phyloP scores from a whole-genome alignment of 2,329 filamentous ascomycete genomes.

The Beauveria varroae region DNA sequence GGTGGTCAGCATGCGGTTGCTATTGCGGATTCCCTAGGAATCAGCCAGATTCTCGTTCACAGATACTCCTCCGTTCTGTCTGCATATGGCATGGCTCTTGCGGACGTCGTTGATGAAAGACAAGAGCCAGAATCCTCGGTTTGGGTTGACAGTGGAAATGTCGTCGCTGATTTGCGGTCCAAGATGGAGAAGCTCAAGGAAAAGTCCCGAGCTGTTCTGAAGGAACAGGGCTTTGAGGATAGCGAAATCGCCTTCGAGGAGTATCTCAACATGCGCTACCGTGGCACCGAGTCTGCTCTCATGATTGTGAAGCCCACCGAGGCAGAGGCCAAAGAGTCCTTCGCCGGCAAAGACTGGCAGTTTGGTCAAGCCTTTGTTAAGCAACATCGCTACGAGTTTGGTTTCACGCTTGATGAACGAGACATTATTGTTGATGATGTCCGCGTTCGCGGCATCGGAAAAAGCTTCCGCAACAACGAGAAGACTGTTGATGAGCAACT shows the following conservation, averaged over 20 bases:
- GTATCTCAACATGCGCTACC: constrained; percentile 89
- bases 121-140: constrained; percentile 67
- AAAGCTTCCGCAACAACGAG: constrained; percentile 72
- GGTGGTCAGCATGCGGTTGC: constrained; percentile 90
- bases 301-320: constrained; percentile 74
- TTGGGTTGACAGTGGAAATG: constrained; percentile 51
- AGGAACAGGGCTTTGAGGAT: constrained; percentile 71
- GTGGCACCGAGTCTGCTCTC: constrained; percentile 81
- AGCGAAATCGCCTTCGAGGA: constrained; percentile 76
- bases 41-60: constrained; percentile 79
- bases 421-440: constrained; percentile 90
- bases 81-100: constrained; percentile 86
- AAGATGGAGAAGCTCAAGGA: constrained; percentile 76
- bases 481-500: constrained; percentile 82
- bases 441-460: constrained; percentile 79
- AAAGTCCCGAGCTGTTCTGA: constrained; percentile 61
- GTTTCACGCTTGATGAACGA: constrained; percentile 75
- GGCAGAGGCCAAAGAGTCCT: constrained; percentile 52
- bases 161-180: constrained; percentile 53
- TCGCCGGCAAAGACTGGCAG: constrained; percentile 63
- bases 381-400: constrained; percentile 88
- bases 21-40: constrained; percentile 77
- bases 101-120: constrained; percentile 85
- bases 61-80: constrained; percentile 84
- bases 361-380: constrained; percentile 79